A percentile compares a stretch with the other conserved stretches of the same genome.
phyloP scores from a whole-genome alignment of 1,284 basidiomycete species.

The Cryptococcus neoformans region DNA sequence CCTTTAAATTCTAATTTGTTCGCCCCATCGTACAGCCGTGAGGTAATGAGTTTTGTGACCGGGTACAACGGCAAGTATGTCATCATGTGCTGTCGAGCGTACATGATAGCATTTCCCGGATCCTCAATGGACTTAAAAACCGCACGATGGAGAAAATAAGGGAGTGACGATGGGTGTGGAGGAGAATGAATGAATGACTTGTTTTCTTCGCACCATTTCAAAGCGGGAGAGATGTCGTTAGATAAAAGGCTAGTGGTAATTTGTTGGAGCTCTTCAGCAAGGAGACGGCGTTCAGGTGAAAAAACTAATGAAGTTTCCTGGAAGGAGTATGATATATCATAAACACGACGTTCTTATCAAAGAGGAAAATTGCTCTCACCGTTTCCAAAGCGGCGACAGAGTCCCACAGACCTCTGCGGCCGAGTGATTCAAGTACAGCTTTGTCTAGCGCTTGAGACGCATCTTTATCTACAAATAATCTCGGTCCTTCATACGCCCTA shows the following conservation, averaged over 20 bases:
- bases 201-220: constrained; percentile 74
- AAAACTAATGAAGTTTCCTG: constrained; percentile 71
- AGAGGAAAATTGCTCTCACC: constrained; percentile 8
- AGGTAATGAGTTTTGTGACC: constrained; percentile 72
- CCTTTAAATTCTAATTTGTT: constrained; percentile 41
- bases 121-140: constrained; percentile 71
- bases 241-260: constrained; percentile 67
- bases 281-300: constrained; percentile 41
- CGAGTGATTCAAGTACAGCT: constrained; percentile 42
- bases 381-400: constrained; percentile 37
- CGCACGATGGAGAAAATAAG: constrained; percentile 82
- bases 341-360: constrained; percentile 4
- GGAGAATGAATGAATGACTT: constrained; percentile 62
- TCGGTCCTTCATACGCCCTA: constrained; percentile 42
- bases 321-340: background rate
- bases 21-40: constrained; percentile 58
- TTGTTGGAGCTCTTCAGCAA: constrained; percentile 68
- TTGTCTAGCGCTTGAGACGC: constrained; percentile 32
- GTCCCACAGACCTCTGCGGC: constrained; percentile 39
- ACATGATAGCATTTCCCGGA: constrained; percentile 59
- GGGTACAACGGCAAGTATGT: constrained; percentile 68
- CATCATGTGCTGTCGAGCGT: constrained; percentile 66
- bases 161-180: constrained; percentile 64
- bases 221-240: constrained; percentile 71
- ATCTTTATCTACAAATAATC: constrained; percentile 37